Evolutionary conservation across 148 eudicot genomes (phyloP), one percentile per base, ranked within the genome.

Genomic region (Rhododendron mucronatum): DNA sequence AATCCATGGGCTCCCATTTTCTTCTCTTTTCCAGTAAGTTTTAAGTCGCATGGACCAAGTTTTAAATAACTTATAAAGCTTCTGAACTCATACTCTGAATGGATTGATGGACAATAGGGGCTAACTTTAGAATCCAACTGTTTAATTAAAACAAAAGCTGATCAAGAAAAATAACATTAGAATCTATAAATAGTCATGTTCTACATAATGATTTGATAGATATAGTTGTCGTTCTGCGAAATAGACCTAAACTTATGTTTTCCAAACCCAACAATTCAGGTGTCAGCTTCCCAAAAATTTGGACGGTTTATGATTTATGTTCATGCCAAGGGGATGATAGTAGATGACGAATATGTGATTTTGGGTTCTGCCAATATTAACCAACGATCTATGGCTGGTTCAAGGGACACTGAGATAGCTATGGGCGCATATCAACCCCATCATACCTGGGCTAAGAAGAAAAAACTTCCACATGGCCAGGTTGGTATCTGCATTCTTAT

Each of bases 371-470:
- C 93, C 69, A 92, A 92, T 82, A 90, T 92, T 45, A 92, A 92
- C 85, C 90, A 90, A 80, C 84, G 93, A 75, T 92, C 93, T 2
- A 89, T 92, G 93, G 91, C 90, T 80, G 93, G 93, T 67, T 86
- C 92, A 78, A 88, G 92, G 87, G 93, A 92, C 86, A 92, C 93
- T 13, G 93, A 92, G 86, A 92, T 92, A 13, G 93, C 93, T 13
- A 90, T 92, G 91, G 93, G 93, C 51, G 92, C 92, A 55, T 92
- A 92, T 85, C 93, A 92, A 78, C 91, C 92, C 26, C 90, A 90
- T 83, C 83, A 90, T 84, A 90, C 92, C 15, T 92, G 93, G 92
- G 84, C 89, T 61, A 78, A 90, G 69, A 88, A 88, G 87, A 83
- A 89, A 80, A 78, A 61, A 47, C 92, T 89, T 53, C 92, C 93